Evolutionary conservation across 2,329 filamentous ascomycete genomes (phyloP), one percentile per base, ranked within the genome.

Genomic region (Teratosphaeria viscida): DNA sequence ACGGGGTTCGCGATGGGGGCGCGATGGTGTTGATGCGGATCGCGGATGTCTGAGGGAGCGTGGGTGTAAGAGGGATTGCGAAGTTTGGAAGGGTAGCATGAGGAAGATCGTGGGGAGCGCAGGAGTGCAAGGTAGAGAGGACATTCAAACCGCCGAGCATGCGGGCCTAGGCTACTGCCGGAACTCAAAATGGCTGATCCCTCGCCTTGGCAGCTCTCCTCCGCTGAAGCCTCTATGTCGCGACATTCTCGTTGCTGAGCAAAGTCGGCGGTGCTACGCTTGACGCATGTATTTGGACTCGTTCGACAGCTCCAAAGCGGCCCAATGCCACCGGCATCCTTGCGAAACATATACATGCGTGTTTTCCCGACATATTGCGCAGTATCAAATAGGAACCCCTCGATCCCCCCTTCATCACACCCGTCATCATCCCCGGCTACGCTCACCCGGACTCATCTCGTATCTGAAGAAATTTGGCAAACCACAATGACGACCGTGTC

Each of bases 221-320:
- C 43, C 43, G 43, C 43, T 49, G 19, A 23, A 49, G 43, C 43
- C 43, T 49, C 43, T 49, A 49, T 49, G n/a, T n/a, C 19, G 43
- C 43, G n/a, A 49, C 43, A 49, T 49, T 49, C 43, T 23, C 16
- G 5, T 49, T 49, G 43, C 43, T 8, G 43, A 49, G 5, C n/a
- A 19, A 49, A 49, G 43, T 19, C 43, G 5, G 7, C 19, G 23
- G n/a, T 49, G 43, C 43, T n/a, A 49, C 43, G n/a, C 43, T 23
- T 49, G n/a, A 16, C 3, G 8, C 52, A 62, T 54, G 57, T 68
- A 43, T 69, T 65, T 64, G 64, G 39, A 62, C 63, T 68, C 66
- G 57, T 69, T 69, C 19, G 54, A 62, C 54, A 63, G 63, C 47
- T 2, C 29, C n/a, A 27, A 58, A 14, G 11, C 12, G 54, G 56